Conservation (phyloP, 2,329 filamentous ascomycete genomes). For the Plenodomus lindquistii region DNA sequence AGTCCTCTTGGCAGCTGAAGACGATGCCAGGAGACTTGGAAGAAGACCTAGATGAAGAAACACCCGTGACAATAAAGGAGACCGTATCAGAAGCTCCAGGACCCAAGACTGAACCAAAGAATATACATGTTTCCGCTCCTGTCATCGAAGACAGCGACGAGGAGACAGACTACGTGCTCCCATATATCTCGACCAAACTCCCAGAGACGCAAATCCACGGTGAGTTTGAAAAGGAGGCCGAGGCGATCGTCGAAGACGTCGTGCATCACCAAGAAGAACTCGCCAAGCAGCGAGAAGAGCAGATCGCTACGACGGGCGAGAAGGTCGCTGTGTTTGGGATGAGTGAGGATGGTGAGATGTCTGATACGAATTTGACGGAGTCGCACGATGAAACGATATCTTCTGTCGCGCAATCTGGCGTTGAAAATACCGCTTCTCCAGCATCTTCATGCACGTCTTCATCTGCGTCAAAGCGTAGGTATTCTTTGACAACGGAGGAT, state of each 20-base stretch:
- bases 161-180: conserved; percentile 1
- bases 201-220: not conserved
- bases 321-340: too few relatives aligned
- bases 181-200: not conserved
- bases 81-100: not conserved
- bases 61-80: not conserved
- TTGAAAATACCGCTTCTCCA: not conserved
- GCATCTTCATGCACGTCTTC: not conserved
- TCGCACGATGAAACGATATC: not conserved
- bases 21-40: not conserved
- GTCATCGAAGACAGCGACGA: conserved; percentile 4
- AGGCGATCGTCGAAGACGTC: not conserved
- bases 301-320: not conserved
- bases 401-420: not conserved
- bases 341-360: too few relatives aligned
- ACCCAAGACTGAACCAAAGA: not conserved
- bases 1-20: not conserved
- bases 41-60: not conserved
- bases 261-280: not conserved
- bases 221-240: not conserved
- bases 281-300: not conserved
- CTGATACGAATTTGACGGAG: not conserved
- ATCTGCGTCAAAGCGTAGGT: not conserved
- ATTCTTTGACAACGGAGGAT: not conserved
- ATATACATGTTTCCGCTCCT: not conserved